Percentiles rank a stretch among this genome's conserved stretches.
These are phyloP conservation scores for Aureobasidium vineae DNA, from an alignment of 2,329 filamentous ascomycete species.

Conservation along the genomic window DNA sequence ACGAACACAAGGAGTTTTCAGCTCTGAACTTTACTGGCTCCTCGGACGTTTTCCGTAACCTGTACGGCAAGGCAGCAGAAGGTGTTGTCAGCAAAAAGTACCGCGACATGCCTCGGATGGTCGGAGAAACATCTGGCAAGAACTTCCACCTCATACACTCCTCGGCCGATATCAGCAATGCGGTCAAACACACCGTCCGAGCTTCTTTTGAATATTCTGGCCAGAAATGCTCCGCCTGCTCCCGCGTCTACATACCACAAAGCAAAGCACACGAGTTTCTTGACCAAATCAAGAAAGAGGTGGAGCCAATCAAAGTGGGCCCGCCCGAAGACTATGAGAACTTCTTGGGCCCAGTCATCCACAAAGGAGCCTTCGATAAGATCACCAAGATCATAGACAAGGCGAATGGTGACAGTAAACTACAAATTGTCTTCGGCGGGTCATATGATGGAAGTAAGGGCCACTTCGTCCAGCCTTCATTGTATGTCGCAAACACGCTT, in stretches of 20 bases:
- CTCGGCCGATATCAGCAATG: constrained; percentile 50
- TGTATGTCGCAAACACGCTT: constrained; percentile 47
- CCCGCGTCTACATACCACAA: constrained; percentile 40
- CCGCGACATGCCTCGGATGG: constrained; percentile 46
- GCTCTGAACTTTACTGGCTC: constrained; percentile 44
- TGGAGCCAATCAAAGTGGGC: constrained; percentile 36
- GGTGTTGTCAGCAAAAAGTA: constrained; percentile 37
- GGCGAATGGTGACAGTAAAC: constrained; percentile 45
- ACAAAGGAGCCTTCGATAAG: constrained; percentile 49
- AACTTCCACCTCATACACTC: constrained; percentile 54
- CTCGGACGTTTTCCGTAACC: constrained; percentile 41
- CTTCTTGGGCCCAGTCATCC: constrained; percentile 54
- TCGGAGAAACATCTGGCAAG: constrained; percentile 55
- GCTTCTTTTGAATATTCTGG: constrained; percentile 54
- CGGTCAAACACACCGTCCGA: constrained; percentile 49
- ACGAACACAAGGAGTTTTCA: constrained; percentile 42
- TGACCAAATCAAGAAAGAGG: constrained; percentile 33
- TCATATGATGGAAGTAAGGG: constrained; percentile 41
- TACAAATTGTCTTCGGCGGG: constrained; percentile 50
- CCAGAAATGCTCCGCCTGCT: constrained; percentile 54
- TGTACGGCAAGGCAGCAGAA: constrained; percentile 40
- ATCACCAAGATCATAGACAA: constrained; percentile 49
- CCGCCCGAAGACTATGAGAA: constrained; percentile 39
- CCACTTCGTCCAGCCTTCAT: constrained; percentile 46
- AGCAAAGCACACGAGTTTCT: constrained; percentile 41